Evolutionary conservation across 164 flowering plant genomes (phyloP), one percentile per base, ranked within the genome.

Genomic region (Hamamelis virginiana): DNA sequence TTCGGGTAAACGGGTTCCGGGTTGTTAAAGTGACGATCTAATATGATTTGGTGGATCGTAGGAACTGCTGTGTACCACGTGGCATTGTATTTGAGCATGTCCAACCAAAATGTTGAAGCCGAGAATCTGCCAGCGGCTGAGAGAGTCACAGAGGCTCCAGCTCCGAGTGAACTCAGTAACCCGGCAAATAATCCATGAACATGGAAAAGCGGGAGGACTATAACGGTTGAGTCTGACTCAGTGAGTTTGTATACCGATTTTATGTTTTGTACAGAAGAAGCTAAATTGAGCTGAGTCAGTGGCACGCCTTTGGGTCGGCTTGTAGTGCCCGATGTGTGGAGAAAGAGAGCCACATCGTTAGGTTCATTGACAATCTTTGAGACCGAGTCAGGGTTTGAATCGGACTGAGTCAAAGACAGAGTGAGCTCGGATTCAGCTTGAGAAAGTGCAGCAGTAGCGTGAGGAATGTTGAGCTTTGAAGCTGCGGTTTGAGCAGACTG

Each of bases 21-120:
- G 0, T 69, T 75, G 75, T 52, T 74, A 11, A 68, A 28, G 68
- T 92, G 99, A 64, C 97, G 91, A 19, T 95, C 97, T 11, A 95
- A 76, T 46, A 95, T 76, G 78, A 92, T 92, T 69, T 95, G 97
- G 76, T 95, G 99, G 14, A 95, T 92, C 0, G 99, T 95, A 48
- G 99, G 97, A 38, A 95, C 97, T 0, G 97, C 92, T 0, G 97
- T 95, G 87, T 95, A 95, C 96, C 97, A 95, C 65, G 97, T 91
- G 74, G 97, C 97, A 19, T 72, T 56, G 73, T 82, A 86, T 8
- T 68, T 52, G 0, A 65, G 59, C 97, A 95, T 89, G 76, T 95
- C 99, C 0, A 77, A 11, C 97, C 99, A 92, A 66, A 95, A 95
- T 0, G 93, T 82, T 0, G 97, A 80, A 1, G 97, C 99, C 1